phyloP scores from a whole-genome alignment of 495 filamentous ascomycete species.

The Xeromyces bisporus region DNA sequence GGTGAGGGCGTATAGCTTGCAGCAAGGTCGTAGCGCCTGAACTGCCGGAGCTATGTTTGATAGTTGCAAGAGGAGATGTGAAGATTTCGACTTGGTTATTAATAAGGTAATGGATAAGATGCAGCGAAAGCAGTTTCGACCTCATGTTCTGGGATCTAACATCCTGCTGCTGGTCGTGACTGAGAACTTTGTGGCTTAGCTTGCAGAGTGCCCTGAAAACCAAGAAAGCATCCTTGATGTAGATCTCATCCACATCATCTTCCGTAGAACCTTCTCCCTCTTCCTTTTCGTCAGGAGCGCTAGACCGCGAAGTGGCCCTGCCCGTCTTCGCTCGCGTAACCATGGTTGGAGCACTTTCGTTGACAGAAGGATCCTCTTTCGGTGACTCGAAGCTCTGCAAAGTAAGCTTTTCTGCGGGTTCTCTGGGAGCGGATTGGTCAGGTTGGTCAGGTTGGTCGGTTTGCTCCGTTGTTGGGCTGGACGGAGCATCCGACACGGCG shows the following conservation, averaged over 20 bases:
- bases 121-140: constrained; percentile 86
- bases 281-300: constrained; percentile 26
- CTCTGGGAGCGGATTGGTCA: constrained; percentile 39
- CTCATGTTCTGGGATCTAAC: constrained; percentile 89
- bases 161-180: constrained; percentile 82
- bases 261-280: constrained; percentile 44
- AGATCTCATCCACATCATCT: constrained; percentile 92
- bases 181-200: constrained; percentile 76
- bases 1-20: constrained; percentile 90
- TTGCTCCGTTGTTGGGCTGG: constrained; percentile 30
- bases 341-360: constrained; percentile 81
- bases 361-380: constrained; percentile 83
- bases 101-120: constrained; percentile 83
- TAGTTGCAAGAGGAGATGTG: constrained; percentile 73
- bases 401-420: constrained; percentile 67
- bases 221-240: constrained; percentile 88
- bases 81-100: constrained; percentile 83
- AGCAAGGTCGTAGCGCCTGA: constrained; percentile 77
- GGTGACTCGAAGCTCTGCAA: constrained; percentile 88
- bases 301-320: constrained; percentile 38
- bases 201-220: constrained; percentile 97
- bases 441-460: no score
- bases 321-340: constrained; percentile 59
- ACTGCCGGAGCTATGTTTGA: constrained; percentile 71
- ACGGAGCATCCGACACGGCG: constrained; percentile 29